Base-by-base conservation (phyloP, 345 rosid genomes). In the Hirschfeldia incana region DNA sequence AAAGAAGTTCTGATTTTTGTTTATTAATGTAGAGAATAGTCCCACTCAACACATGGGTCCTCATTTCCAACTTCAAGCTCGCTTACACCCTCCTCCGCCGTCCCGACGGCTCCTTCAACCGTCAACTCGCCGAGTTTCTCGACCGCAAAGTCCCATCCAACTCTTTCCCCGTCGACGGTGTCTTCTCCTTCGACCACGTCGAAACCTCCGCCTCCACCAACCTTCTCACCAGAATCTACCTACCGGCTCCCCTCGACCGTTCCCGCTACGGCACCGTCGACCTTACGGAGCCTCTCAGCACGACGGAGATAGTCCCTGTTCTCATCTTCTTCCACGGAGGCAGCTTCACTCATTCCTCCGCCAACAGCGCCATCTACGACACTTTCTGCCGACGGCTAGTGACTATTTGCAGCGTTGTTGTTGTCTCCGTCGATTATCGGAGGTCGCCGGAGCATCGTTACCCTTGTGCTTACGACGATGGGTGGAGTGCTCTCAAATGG, bases 21-120 rank as follows among this genome's bases (percentile, higher is more conserved):
- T 34, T 70, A 21, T 27, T 1, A 4, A 71, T 84, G 86, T 79
- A 95, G 99, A 93, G 89, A 77, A 93, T 95, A 73, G 99, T 95
- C 81, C 99, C 99, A 53, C 84, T 95, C 6, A 93, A 93, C 85
- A 95, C 98, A 63, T 95, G 97, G 97, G 97, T 93, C 76, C 97
- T 95, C 77, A 95, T 95, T 78, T 95, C 98, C 77, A 91, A 95
- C 75, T 95, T 95, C 90, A 95, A 89, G 93, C 87, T 93, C 11
- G 90, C 98, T 58, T 93, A 95, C 86, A 91, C 90, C 67, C 80
- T 93, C 61, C 99, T 89, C 39, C 94, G 99, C 65, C 97, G 98
- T 6, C 89, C 93, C 0, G 99, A 95, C 49, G 99, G 99, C 16
- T 85, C 92, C 34, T 95, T 95, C 63, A 89, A 95, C 85, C 89